Evolutionary conservation across 2,329 filamentous ascomycete species (phyloP), one percentile per base, ranked within the genome.

Genomic region (Fusarium sacchari): DNA sequence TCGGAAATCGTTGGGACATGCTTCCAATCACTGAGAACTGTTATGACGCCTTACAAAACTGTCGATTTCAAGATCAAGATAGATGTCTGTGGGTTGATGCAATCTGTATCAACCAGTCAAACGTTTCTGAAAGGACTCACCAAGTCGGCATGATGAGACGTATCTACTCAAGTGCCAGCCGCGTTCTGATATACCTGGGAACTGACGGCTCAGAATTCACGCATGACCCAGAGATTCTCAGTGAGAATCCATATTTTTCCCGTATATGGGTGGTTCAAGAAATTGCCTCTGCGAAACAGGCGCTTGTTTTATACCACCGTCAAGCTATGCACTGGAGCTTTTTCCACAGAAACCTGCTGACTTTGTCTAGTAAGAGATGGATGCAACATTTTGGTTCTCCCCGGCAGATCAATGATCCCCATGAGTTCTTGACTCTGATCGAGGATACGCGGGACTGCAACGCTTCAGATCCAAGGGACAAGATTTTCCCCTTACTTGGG

Each of bases 391-490:
- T 64, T n/a, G 61, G 36, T 1, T 26, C n/a, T 0, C 22, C 61
- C 0, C 8, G 7, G 0, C 58, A 64, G 7, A 43, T 64, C 6
- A 37, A 63, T 0, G 37, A 44, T 4, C 15, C 5, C 6, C 3
- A 2, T 9, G 18, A 6, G 1, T 64, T 64, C 18, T 37, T 64
- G 22, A 14, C 37, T 2, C 11, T 64, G 10, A 30, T 64, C 2
- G 9, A 10, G 3, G 58, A 64, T 30, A 64, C 61, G 1, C 13
- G 44, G 10, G 46, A 63, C 17, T 64, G 61, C 20, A 8, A 52
- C 8, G 61, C 61, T 14, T n/a, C 44, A 3, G 61, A 64, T 4
- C 61, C 61, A 7, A 63, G 61, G 12, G 61, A 63, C 12, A 64
- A 64, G 30, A 18, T 64, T 1, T 64, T 64, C 13, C 58, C 58